Conservation (phyloP, 306 rosid species). For the Inga laurina region DNA sequence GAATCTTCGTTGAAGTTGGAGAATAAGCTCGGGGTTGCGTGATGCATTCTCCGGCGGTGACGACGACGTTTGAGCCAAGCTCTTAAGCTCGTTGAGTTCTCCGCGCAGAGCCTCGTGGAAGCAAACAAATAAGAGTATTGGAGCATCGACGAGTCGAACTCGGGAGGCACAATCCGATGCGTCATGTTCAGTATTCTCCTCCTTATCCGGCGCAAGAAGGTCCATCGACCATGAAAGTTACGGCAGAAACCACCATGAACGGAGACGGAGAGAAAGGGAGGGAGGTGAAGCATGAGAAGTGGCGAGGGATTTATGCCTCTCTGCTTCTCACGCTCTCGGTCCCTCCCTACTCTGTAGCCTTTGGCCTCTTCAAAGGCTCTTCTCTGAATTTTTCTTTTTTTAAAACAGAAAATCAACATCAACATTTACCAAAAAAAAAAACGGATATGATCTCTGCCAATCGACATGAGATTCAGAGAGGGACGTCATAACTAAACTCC, state of each 20-base stretch:
- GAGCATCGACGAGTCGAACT: slow-evolving; percentile 50
- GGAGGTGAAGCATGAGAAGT: slow-evolving; percentile 34
- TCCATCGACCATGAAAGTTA: slow-evolving; percentile 54
- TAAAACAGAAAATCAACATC: neutral
- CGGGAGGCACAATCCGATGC: slow-evolving; percentile 26
- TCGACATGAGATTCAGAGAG: slow-evolving; percentile 27
- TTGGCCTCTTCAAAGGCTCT: neutral
- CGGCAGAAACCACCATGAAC: slow-evolving; percentile 60
- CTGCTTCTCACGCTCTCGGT: neutral
- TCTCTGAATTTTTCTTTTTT: neutral
- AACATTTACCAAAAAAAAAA: neutral
- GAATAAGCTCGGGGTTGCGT: slow-evolving; percentile 27
- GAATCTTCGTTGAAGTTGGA: slow-evolving; percentile 59
- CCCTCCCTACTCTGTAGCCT: neutral
- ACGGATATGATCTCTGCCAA: neutral
- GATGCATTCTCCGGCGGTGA: slow-evolving; percentile 44
- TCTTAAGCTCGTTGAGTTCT: slow-evolving; percentile 61
- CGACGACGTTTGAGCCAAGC: slow-evolving; percentile 44
- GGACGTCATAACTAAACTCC: slow-evolving; percentile 36
- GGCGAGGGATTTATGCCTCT: slow-evolving; percentile 41
- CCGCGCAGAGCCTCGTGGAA: slow-evolving; percentile 74
- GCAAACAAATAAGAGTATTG: slow-evolving; percentile 67
- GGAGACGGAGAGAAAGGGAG: slow-evolving; percentile 32
- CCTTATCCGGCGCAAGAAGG: slow-evolving; percentile 34
- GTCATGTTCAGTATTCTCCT: slow-evolving; percentile 20